Base-by-base conservation (phyloP, 768 basidiomycete species). In the Mycena rosella region DNA sequence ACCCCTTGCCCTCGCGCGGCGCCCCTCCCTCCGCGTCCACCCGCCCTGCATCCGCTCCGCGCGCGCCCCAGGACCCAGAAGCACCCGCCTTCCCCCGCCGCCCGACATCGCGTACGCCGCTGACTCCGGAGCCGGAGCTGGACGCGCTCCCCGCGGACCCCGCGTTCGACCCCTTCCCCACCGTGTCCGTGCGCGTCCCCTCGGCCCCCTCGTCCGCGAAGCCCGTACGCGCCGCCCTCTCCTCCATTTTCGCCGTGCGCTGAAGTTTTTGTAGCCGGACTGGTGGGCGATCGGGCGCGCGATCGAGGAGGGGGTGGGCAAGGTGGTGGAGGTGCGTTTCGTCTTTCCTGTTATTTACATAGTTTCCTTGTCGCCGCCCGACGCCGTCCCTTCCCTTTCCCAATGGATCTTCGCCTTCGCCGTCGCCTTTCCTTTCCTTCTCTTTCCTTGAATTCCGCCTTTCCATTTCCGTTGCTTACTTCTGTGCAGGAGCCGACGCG, bases 211-310 rank as follows among this genome's bases (percentile, higher is more conserved):
- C 42, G 22, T 17, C 59, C 26, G 18, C 58, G 5, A n/a, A n/a
- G n/a, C n/a, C 4, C 30, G 32, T 3, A 14, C 13, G 34, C 3
- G 14, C 9, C 44, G 14, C 30, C 30, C 51, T 10, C 51, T 10
- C 51, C n/a, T n/a, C n/a, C n/a, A 30, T 20, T 29, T 2, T 27
- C 14, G 24, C n/a, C n/a, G n/a, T n/a, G n/a, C n/a, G n/a, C n/a
- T n/a, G n/a, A n/a, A n/a, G n/a, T n/a, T n/a, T 0, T 36, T 14
- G 32, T n/a, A 63, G 62, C 15, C 53, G 15, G 29, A 65, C 17
- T 65, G 57, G 57, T 59, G 57, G 57, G 56, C 51, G 8, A 22
- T 65, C 30, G 64, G 64, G 42, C 64, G 64, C 30, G 44, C 22
- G 40, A 38, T 65, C 30, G 64, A 65, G 49, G 64, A 40, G 2